Evolutionary conservation across 2,329 filamentous ascomycete species (phyloP).

Genomic region (Diaporthe citriasiana): DNA sequence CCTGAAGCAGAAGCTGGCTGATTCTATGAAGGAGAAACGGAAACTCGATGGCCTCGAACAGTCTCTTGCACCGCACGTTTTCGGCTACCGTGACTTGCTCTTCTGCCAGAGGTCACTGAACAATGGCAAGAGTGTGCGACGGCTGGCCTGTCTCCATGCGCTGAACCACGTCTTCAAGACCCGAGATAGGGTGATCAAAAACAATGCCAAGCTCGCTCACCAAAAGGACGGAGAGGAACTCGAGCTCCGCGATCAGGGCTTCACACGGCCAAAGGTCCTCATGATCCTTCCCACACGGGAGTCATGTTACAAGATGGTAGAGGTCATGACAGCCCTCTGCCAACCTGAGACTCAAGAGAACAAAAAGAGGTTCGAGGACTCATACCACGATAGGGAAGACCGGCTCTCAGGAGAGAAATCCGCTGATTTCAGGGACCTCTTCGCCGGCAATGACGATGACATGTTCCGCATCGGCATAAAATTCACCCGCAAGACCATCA

Average conservation of each 20-base stretch:
- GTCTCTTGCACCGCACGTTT: slow-evolving; percentile 78
- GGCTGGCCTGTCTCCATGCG: slow-evolving; percentile 83
- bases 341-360: slow-evolving; percentile 95
- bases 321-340: slow-evolving; percentile 81
- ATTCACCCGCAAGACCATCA: slow-evolving; percentile 95
- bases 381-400: slow-evolving; percentile 78
- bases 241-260: slow-evolving; percentile 92
- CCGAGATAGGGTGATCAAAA: slow-evolving; percentile 90
- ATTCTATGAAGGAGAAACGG: slow-evolving; percentile 65
- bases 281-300: slow-evolving; percentile 92
- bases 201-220: slow-evolving; percentile 83
- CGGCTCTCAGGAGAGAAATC: slow-evolving; percentile 81
- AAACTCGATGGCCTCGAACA: slow-evolving; percentile 74
- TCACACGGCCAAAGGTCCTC: slow-evolving; percentile 93
- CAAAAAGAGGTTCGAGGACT: slow-evolving; percentile 90
- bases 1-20: slow-evolving; percentile 79
- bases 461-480: slow-evolving; percentile 97
- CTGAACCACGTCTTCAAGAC: slow-evolving; percentile 97
- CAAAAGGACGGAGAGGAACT: slow-evolving; percentile 74
- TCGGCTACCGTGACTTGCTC: slow-evolving; percentile 85
- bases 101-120: slow-evolving; percentile 78
- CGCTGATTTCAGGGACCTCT: slow-evolving; percentile 89
- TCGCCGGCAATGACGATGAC: slow-evolving; percentile 96
- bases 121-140: slow-evolving; percentile 78
- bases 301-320: slow-evolving; percentile 83